Percentiles rank a stretch among this genome's conserved stretches.
phyloP scores from a whole-genome alignment of 441 rosid genomes.

The Populus trichocarpa region DNA sequence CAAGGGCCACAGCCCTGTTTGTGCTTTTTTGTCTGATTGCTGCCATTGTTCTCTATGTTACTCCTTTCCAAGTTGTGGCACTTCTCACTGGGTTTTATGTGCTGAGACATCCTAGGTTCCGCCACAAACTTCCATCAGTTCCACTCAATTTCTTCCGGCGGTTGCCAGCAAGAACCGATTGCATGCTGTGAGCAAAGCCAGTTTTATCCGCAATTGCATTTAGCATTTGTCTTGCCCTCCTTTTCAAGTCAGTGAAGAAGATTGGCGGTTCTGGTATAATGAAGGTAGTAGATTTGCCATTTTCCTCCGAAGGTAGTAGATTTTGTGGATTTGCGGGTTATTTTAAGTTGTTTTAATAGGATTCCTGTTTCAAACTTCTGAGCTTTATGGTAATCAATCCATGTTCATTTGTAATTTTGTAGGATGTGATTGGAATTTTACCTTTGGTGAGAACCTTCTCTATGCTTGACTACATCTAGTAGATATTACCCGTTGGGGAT shows the following conservation, averaged over 20 bases:
- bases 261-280: conserved; percentile 28
- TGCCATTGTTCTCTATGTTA: conserved; percentile 80
- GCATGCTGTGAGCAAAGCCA: conserved; percentile 58
- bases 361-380: conserved; percentile 24
- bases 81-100: conserved; percentile 70
- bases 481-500: background rate
- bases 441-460: conserved; percentile 10
- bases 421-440: conserved; percentile 35
- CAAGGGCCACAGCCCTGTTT: conserved; percentile 82
- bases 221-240: conserved; percentile 15
- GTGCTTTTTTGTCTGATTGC: conserved; percentile 82
- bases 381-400: conserved; percentile 20
- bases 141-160: conserved; percentile 97
- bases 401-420: conserved; percentile 35
- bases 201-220: conserved; percentile 10
- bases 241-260: conserved; percentile 15
- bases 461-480: conserved; percentile 14
- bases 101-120: conserved; percentile 93
- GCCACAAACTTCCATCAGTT: conserved; percentile 84
- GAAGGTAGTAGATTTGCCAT: too few species aligned
- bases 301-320: conserved; percentile 32
- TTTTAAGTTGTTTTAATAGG: conserved; percentile 28
- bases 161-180: conserved; percentile 95
- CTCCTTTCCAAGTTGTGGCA: conserved; percentile 89
- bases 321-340: conserved; percentile 38